Evolutionary conservation across 2,329 filamentous ascomycete species (phyloP).

Genomic region (Cyphellophora attinorum): DNA sequence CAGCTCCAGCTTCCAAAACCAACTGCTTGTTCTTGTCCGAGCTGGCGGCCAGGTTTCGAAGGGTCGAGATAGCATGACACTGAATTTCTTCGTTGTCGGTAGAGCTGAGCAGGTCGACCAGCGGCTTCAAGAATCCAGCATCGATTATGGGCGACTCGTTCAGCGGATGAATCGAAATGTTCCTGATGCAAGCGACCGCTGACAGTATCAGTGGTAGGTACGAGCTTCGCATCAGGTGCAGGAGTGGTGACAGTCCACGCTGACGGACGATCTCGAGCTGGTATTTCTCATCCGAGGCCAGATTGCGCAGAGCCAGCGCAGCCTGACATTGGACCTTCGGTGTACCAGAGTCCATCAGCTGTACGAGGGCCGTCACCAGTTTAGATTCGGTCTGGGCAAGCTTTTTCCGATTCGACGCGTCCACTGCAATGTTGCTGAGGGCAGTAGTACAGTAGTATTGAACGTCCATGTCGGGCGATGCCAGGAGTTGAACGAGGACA

Average conservation of each 20-base stretch:
- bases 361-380: conserved; percentile 85
- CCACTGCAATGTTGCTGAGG: conserved; percentile 95
- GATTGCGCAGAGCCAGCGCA: conserved; percentile 81
- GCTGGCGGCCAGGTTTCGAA: conserved; percentile 90
- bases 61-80: conserved; percentile 93
- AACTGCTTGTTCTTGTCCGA: conserved; percentile 96
- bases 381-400: conserved; percentile 84
- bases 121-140: conserved; percentile 83
- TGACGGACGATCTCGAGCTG: conserved; percentile 94
- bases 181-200: conserved; percentile 94
- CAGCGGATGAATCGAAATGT: conserved; percentile 94
- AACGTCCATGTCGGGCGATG: conserved; percentile 88
- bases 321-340: conserved; percentile 98
- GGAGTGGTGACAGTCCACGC: conserved; percentile 71
- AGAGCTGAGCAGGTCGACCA: conserved; percentile 87
- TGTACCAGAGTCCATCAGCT: conserved; percentile 93
- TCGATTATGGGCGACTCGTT: conserved; percentile 99
- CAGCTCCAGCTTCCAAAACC: conserved; percentile 91
- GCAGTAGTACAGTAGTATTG: conserved; percentile 99
- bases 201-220: conserved; percentile 94
- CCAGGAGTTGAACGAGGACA: conserved; percentile 87
- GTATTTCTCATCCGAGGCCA: conserved; percentile 97
- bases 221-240: conserved; percentile 85
- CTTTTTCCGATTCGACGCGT: conserved; percentile 80
- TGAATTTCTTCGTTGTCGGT: conserved; percentile 99